These are phyloP conservation scores for Candida vaughaniae DNA, from an alignment of 805 yeast genomes.

Conservation along the genomic window DNA sequence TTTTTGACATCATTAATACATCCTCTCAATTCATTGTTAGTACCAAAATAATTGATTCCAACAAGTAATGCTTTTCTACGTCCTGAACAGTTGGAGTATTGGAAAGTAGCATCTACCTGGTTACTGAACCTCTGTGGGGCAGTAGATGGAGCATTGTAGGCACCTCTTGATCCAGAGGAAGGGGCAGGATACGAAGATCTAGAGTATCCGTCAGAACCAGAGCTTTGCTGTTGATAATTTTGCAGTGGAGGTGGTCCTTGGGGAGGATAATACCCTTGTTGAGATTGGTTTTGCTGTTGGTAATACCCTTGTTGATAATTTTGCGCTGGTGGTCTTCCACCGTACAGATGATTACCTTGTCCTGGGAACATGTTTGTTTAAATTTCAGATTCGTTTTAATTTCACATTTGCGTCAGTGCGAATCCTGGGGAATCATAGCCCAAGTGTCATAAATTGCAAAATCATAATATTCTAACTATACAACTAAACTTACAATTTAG, in stretches of 20 bases:
- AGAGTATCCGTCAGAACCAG: neutral
- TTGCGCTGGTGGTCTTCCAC: conserved; percentile 9
- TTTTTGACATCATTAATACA: conserved; percentile 41
- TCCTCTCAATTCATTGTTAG: conserved; percentile 31
- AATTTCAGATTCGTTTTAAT: too few species aligned
- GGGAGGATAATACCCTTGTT: conserved; percentile 15
- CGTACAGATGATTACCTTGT: conserved; percentile 16
- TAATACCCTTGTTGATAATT: conserved; percentile 4
- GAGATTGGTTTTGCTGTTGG: conserved; percentile 19
- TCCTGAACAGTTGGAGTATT: conserved; percentile 39
- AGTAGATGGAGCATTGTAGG: conserved; percentile 22
- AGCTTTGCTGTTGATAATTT: neutral
- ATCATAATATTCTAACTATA: too few species aligned
- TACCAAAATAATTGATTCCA: conserved; percentile 36
- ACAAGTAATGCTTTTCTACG: conserved; percentile 36
- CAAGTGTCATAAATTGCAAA: too few species aligned
- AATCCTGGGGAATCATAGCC: too few species aligned
- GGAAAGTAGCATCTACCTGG: conserved; percentile 34
- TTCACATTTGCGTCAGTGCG: too few species aligned
- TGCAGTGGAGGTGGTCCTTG: conserved; percentile 12
- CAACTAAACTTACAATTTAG: conserved; percentile 24
- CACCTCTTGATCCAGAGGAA: conserved; percentile 9
- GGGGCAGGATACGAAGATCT: conserved; percentile 10
- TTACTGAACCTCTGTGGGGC: conserved; percentile 38
- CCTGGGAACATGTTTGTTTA: conserved; percentile 21